Evolutionary conservation across 352 stramenopile species (phyloP).

Genomic region (Phytopythium chamaehyphon): DNA sequence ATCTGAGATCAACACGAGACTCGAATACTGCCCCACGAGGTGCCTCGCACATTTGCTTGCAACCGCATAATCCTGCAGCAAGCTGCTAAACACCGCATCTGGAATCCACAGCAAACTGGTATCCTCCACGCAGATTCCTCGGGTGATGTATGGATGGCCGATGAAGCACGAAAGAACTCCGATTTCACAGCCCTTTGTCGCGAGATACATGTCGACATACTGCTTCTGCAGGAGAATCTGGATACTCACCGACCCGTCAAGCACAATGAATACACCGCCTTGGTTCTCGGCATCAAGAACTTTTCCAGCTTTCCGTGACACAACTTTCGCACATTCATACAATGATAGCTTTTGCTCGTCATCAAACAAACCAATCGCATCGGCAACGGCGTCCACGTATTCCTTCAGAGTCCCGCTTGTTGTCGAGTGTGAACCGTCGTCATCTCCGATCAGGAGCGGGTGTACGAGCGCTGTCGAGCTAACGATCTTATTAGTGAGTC

Average conservation of each 20-base stretch:
- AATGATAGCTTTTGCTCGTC: conserved; percentile 27
- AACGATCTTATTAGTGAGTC: conserved; percentile 43
- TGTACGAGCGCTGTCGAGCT: conserved; percentile 25
- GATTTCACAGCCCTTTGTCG: conserved; percentile 56
- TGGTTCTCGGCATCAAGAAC: neutral
- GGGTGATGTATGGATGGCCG: conserved; percentile 34
- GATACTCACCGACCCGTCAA: conserved; percentile 50
- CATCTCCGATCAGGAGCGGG: conserved; percentile 13
- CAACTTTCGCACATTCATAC: conserved; percentile 23
- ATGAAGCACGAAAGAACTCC: conserved; percentile 67
- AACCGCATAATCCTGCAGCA: conserved; percentile 52
- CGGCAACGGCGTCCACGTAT: conserved; percentile 29
- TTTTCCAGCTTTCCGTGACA: conserved; percentile 18
- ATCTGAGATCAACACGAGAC: conserved; percentile 64
- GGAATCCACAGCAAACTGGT: conserved; percentile 52
- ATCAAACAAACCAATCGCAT: conserved; percentile 47
- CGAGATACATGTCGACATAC: conserved; percentile 47
- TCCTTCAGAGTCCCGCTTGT: conserved; percentile 12
- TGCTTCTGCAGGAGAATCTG: conserved; percentile 41
- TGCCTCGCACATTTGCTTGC: conserved; percentile 49
- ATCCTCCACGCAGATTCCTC: conserved; percentile 45
- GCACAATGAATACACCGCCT: conserved; percentile 50
- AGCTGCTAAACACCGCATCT: conserved; percentile 45
- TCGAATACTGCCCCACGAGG: conserved; percentile 68
- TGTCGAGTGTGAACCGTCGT: conserved; percentile 5